A percentile compares a stretch with the other conserved stretches of the same genome.
phyloP scores from a whole-genome alignment of 805 yeast genomes.

The Teunomyces cretensis region DNA sequence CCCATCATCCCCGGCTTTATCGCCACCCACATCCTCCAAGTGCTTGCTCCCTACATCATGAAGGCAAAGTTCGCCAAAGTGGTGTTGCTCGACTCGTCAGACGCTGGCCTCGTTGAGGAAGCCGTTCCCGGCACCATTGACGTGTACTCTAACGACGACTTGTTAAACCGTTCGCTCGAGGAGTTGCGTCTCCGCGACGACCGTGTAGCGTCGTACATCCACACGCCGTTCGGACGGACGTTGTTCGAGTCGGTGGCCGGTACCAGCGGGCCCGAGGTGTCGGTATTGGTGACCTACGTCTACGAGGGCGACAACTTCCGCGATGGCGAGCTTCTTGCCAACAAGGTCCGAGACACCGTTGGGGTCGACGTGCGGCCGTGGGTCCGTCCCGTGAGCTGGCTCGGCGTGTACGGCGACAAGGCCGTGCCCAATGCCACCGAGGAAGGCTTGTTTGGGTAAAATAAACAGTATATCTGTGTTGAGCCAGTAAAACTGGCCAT shows the following conservation, averaged over 20 bases:
- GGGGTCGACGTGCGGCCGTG: slow-evolving; percentile 27
- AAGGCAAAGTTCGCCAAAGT: slow-evolving; percentile 43
- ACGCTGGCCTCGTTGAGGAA: slow-evolving; percentile 51
- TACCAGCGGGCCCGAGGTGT: slow-evolving; percentile 17
- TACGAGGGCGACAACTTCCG: slow-evolving; percentile 87
- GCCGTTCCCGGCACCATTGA: slow-evolving; percentile 21
- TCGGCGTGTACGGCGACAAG: slow-evolving; percentile 76
- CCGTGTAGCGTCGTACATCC: not conserved
- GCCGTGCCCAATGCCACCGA: slow-evolving; percentile 69
- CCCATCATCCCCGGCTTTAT: slow-evolving; percentile 74
- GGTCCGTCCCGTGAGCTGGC: slow-evolving; percentile 76
- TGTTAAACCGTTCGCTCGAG: slow-evolving; percentile 29
- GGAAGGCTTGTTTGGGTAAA: slow-evolving; percentile 68
- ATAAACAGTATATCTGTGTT: not conserved
- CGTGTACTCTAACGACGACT: slow-evolving; percentile 28
- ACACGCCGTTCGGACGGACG: no score
- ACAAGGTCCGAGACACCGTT: slow-evolving; percentile 28
- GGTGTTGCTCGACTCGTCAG: slow-evolving; percentile 68
- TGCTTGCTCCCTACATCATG: slow-evolving; percentile 50
- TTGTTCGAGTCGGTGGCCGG: not conserved
- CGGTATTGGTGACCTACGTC: slow-evolving; percentile 58
- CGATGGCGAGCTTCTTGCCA: slow-evolving; percentile 62
- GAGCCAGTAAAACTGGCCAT: no score
- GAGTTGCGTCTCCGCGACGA: slow-evolving; percentile 21
- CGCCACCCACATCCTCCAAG: slow-evolving; percentile 48